Evolutionary conservation across 495 filamentous ascomycete genomes (phyloP).

Genomic region (Hyaloscypha hepaticicola): DNA sequence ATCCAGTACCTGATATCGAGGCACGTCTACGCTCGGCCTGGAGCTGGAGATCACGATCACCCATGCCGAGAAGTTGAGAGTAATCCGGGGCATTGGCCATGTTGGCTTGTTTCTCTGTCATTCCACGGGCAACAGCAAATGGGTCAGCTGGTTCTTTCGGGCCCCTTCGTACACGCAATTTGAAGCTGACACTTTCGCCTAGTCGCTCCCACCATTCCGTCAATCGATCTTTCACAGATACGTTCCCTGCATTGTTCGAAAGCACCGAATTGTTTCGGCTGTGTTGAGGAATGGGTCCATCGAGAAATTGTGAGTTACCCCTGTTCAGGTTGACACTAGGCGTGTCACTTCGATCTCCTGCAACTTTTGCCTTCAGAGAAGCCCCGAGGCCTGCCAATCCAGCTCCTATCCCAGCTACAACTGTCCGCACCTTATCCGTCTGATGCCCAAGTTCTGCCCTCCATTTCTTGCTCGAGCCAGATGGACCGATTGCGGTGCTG

Average conservation of each 20-base stretch:
- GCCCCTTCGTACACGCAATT: conserved; percentile 33
- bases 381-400: conserved; percentile 35
- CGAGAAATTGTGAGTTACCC: conserved; percentile 52
- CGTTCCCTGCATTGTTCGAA: conserved; percentile 14
- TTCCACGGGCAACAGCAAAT: conserved; percentile 28
- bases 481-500: conserved; percentile 43
- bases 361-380: conserved; percentile 31
- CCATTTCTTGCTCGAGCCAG: conserved; percentile 39
- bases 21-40: conserved; percentile 21
- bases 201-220: conserved; percentile 44
- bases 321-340: conserved; percentile 49
- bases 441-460: conserved; percentile 27
- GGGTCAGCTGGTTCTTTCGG: conserved; percentile 26
- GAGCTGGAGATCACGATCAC: conserved; percentile 31
- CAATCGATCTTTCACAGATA: conserved; percentile 36
- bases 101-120: conserved; percentile 31
- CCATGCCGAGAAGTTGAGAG: conserved; percentile 26
- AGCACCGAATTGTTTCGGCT: conserved; percentile 37
- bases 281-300: conserved; percentile 36
- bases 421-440: conserved; percentile 38
- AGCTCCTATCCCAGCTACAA: conserved; percentile 31
- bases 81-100: conserved; percentile 29
- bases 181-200: conserved; percentile 38
- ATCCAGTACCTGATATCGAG: conserved; percentile 11
- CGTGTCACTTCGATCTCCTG: conserved; percentile 33